phyloP scores from a whole-genome alignment of 306 rosid species.

The Corylus heterophylla region DNA sequence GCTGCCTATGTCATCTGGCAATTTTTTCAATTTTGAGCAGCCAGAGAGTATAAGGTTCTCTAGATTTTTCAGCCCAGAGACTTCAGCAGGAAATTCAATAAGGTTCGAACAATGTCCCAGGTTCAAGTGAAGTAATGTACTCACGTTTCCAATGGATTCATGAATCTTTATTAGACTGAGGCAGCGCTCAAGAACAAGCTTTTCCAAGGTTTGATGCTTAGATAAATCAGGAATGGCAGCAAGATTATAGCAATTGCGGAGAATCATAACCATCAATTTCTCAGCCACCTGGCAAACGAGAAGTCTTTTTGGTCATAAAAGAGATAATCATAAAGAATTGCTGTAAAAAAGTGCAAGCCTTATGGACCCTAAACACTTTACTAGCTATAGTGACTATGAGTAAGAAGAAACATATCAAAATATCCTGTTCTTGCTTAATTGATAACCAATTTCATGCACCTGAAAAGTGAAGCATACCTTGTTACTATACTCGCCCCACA shows the following conservation, averaged over 20 bases:
- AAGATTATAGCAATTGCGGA: conserved; percentile 37
- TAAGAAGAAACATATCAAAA: neutral
- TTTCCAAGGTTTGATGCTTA: conserved; percentile 40
- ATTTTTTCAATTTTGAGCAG: conserved; percentile 39
- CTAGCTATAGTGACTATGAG: too few species aligned
- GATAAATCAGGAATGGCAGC: conserved; percentile 56
- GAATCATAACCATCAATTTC: conserved; percentile 53
- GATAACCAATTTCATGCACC: neutral
- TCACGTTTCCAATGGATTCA: conserved; percentile 46
- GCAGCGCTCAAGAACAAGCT: conserved; percentile 55
- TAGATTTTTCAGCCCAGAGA: conserved; percentile 50
- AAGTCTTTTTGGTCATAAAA: neutral
- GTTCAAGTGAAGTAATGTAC: conserved; percentile 45
- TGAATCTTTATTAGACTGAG: conserved; percentile 43
- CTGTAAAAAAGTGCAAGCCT: neutral
- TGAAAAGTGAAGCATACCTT: conserved; percentile 31
- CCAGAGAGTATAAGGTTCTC: conserved; percentile 47
- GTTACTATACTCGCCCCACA: conserved; percentile 26
- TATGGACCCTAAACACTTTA: neutral
- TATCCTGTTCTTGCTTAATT: neutral
- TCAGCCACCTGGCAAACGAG: conserved; percentile 41
- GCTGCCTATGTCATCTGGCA: conserved; percentile 46
- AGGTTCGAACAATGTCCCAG: conserved; percentile 43
- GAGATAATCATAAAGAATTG: neutral
- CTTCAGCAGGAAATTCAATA: conserved; percentile 42